phyloP scores from a whole-genome alignment of 2,329 filamentous ascomycete species.

The Clarireedia sp. region DNA sequence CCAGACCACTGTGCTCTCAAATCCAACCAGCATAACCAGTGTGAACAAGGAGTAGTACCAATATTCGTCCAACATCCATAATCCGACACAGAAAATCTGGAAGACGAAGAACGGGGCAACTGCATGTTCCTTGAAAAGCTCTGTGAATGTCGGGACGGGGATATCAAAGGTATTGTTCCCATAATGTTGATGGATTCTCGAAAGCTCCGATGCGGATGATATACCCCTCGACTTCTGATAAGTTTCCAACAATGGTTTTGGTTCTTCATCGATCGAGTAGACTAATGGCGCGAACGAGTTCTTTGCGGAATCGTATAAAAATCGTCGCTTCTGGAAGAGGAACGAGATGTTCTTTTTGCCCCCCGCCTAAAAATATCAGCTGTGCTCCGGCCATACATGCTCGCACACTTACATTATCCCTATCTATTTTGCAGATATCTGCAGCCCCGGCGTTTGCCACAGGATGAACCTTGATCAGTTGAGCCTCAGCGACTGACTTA shows the following conservation, averaged over 20 bases:
- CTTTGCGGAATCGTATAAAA: conserved; percentile 68
- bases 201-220: conserved; percentile 63
- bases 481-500: conserved; percentile 61
- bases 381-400: neutral
- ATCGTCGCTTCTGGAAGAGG: conserved; percentile 95
- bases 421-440: conserved; percentile 76
- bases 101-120: conserved; percentile 99
- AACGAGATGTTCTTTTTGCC: conserved; percentile 77
- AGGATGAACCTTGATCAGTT: conserved; percentile 88
- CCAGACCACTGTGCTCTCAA: conserved; percentile 99
- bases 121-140: conserved; percentile 96
- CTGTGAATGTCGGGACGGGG: conserved; percentile 87
- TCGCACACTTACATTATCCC: conserved; percentile 52
- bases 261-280: conserved; percentile 78
- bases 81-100: conserved; percentile 94
- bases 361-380: conserved; percentile 42
- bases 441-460: conserved; percentile 79
- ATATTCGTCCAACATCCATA: conserved; percentile 99
- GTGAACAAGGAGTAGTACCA: conserved; percentile 99
- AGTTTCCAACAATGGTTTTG: conserved; percentile 66
- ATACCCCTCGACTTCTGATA: conserved; percentile 81
- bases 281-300: conserved; percentile 73
- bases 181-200: conserved; percentile 82
- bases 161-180: conserved; percentile 96
- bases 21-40: conserved; percentile 93